A percentile compares a stretch with the other conserved stretches of the same genome.
Conservation (phyloP, 1,139 yeast species). For the Pneumocystis jirovecii region DNA sequence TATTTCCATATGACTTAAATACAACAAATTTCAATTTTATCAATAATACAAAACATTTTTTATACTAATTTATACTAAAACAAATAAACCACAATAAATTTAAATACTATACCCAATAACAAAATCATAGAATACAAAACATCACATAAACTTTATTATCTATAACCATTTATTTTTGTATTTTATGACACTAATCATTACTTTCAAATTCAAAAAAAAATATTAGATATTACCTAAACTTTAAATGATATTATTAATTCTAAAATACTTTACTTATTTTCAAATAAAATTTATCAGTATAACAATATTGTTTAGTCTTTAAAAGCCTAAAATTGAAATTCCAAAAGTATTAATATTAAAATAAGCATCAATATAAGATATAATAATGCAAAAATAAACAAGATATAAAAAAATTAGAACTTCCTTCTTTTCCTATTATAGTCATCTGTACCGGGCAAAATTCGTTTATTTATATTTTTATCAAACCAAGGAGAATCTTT, state of each 20-base stretch:
- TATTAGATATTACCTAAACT: not conserved
- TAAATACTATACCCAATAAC: not conserved
- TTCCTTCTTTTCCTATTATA: not conserved
- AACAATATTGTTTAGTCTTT: not conserved
- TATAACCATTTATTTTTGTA: not conserved
- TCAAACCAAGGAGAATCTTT: conserved; percentile 2
- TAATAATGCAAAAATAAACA: not conserved
- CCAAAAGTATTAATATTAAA: not conserved
- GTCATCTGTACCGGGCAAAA: not conserved
- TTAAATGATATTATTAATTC: not conserved
- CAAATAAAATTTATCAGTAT: not conserved
- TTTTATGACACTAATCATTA: not conserved
- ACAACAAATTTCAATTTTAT: not conserved
- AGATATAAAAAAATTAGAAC: not conserved
- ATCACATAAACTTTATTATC: not conserved
- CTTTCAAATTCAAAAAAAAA: not conserved
- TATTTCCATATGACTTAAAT: not conserved
- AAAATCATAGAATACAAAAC: not conserved
- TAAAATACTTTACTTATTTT: not conserved
- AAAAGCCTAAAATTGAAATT: not conserved
- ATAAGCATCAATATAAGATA: not conserved
- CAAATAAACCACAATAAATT: not conserved
- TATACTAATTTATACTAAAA: not conserved
- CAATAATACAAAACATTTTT: not conserved
- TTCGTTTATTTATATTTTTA: conserved; percentile 2